A percentile compares a stretch with the other conserved stretches of the same genome.
Conservation (phyloP, 2,329 filamentous ascomycete genomes). For the Tolypocladium tropicale region DNA sequence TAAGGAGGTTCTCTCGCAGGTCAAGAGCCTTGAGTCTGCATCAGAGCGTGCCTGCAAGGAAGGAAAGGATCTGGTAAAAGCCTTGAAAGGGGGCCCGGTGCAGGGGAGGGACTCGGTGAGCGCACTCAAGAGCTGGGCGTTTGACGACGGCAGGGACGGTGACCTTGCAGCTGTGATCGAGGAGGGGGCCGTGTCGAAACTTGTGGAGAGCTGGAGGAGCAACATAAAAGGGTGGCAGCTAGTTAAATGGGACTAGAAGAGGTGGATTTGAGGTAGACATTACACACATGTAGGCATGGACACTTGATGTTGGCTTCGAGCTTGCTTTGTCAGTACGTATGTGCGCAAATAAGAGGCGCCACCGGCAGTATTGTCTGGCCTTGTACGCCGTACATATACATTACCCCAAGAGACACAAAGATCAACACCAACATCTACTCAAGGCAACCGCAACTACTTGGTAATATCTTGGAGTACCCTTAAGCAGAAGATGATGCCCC, state of each 20-base stretch:
- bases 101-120: conserved; percentile 15
- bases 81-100: conserved; percentile 18
- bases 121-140: conserved; percentile 17
- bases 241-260: conserved; percentile 21
- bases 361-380: too few relatives aligned
- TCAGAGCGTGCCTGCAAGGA: conserved; percentile 20
- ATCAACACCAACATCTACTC: too few relatives aligned
- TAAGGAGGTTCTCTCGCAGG: conserved; percentile 23
- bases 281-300: too few relatives aligned
- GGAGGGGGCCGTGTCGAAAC: conserved; percentile 11
- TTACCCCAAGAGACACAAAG: too few relatives aligned
- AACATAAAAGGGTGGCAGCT: conserved; percentile 24
- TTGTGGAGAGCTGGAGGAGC: conserved; percentile 23
- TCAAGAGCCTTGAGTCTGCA: conserved; percentile 21
- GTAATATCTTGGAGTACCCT: too few relatives aligned
- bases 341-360: too few relatives aligned
- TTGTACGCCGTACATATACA: too few relatives aligned
- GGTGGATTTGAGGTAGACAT: not conserved
- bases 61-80: conserved; percentile 18
- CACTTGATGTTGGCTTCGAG: not conserved
- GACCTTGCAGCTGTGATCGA: conserved; percentile 14
- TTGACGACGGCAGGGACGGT: conserved; percentile 9
- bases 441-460: too few relatives aligned
- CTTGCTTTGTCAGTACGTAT: too few relatives aligned
- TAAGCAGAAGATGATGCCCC: too few relatives aligned